Conservation (phyloP, 106 monocot genomes). For the Ottelia alismoides region DNA sequence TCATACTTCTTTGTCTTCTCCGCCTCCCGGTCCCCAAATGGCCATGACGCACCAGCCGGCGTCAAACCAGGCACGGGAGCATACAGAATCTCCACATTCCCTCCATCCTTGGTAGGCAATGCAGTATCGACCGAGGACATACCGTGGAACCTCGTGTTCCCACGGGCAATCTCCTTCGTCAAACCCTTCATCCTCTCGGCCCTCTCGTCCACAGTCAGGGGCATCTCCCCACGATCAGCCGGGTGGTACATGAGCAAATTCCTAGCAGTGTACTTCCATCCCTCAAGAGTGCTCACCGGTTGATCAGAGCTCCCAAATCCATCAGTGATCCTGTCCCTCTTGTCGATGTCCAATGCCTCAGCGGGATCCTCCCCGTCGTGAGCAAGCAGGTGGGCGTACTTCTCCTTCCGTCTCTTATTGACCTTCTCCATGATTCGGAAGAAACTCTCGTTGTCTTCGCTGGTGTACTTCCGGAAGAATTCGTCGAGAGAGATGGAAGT, state of each 20-base stretch:
- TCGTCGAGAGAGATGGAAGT: constrained; percentile 44
- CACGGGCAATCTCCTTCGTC: constrained; percentile 64
- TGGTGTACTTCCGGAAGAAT: constrained; percentile 71
- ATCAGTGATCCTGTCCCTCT: constrained; percentile 67
- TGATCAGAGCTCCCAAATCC: constrained; percentile 87
- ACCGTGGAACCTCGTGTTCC: constrained; percentile 61
- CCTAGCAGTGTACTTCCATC: constrained; percentile 80
- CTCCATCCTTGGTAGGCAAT: constrained; percentile 35
- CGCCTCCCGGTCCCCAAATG: constrained; percentile 55
- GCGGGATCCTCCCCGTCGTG: constrained; percentile 26
- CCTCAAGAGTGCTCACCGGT: constrained; percentile 56
- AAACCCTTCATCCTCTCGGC: constrained; percentile 48
- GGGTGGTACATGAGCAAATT: constrained; percentile 89
- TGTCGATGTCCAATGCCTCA: constrained; percentile 20
- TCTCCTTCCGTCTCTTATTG: constrained; percentile 57
- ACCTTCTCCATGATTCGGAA: constrained; percentile 81
- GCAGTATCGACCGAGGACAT: constrained; percentile 24
- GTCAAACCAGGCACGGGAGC: constrained; percentile 50
- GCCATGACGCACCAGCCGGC: constrained; percentile 66
- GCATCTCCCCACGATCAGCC: constrained; percentile 36
- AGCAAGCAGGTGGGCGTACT: constrained; percentile 51
- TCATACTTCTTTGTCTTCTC: constrained; percentile 68
- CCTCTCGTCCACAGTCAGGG: constrained; percentile 63
- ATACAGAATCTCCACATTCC: constrained; percentile 43
- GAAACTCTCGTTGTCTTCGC: constrained; percentile 97